Evolutionary conservation across 1,139 yeast genomes (phyloP).

Genomic region (Pichia sp.): DNA sequence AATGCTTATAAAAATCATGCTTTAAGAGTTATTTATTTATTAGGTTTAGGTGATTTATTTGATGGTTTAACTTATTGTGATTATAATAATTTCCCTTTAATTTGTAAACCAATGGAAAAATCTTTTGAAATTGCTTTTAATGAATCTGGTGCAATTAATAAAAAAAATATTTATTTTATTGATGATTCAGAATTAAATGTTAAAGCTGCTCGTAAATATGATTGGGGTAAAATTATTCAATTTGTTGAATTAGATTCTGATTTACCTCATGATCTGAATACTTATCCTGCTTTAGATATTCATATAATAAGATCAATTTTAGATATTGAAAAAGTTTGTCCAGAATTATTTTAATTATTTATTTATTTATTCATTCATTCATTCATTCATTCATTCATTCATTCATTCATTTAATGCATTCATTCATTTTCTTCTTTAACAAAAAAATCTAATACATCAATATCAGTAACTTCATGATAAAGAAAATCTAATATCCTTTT

Average conservation of each 20-base stretch:
- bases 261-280: constrained; percentile 30
- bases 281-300: constrained; percentile 38
- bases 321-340: constrained; percentile 41
- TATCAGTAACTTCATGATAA: constrained; percentile 8
- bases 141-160: constrained; percentile 53
- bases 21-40: constrained; percentile 60
- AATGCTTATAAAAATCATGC: constrained; percentile 94
- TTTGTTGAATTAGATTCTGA: constrained; percentile 50
- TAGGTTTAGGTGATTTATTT: constrained; percentile 85
- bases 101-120: constrained; percentile 80
- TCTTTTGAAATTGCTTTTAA: constrained; percentile 52
- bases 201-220: constrained; percentile 46
- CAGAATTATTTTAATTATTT: constrained; percentile 38
- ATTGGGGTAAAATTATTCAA: constrained; percentile 51
- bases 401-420: background rate
- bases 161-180: constrained; percentile 53
- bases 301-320: constrained; percentile 39
- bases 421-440: background rate
- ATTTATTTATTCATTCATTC: background rate
- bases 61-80: constrained; percentile 94
- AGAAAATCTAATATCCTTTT: constrained; percentile 11
- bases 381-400: background rate
- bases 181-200: constrained; percentile 77
- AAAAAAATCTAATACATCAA: constrained; percentile 9
- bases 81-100: constrained; percentile 53